A percentile compares a stretch with the other conserved stretches of the same genome.
phyloP scores from a whole-genome alignment of 257 asterid species.

The Solanum medicagineum region DNA sequence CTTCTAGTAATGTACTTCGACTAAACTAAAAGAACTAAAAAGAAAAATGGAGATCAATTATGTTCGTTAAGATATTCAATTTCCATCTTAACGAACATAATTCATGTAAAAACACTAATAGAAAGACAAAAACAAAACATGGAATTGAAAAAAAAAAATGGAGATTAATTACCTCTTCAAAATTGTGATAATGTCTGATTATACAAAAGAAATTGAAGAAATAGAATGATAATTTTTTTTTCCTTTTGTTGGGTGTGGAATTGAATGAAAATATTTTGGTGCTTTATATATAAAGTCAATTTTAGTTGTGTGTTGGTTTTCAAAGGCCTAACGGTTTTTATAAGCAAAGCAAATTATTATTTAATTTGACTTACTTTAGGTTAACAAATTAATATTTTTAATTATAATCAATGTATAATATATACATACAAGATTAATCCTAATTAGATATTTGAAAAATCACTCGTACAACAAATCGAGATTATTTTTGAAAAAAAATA shows the following conservation, averaged over 20 bases:
- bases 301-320: constrained; percentile 1
- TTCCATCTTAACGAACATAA: neutral
- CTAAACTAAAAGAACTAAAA: neutral
- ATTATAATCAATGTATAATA: neutral
- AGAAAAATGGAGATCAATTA: too few species aligned
- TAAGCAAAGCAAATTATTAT: neutral
- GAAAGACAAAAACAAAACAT: neutral
- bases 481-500: neutral
- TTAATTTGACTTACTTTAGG: neutral
- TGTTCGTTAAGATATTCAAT: neutral
- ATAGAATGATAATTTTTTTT: neutral
- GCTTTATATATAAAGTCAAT: constrained; percentile 2
- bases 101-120: neutral
- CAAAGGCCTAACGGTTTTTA: neutral
- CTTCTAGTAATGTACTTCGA: too few species aligned
- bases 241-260: neutral
- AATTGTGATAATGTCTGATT: neutral
- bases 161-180: neutral
- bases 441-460: neutral
- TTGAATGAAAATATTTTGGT: constrained; percentile 16
- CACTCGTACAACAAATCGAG: neutral
- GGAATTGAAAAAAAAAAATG: neutral
- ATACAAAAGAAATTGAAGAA: neutral
- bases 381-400: neutral
- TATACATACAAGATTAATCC: neutral